Evolutionary conservation across 768 basidiomycete species (phyloP).

Genomic region (Russula lepida): DNA sequence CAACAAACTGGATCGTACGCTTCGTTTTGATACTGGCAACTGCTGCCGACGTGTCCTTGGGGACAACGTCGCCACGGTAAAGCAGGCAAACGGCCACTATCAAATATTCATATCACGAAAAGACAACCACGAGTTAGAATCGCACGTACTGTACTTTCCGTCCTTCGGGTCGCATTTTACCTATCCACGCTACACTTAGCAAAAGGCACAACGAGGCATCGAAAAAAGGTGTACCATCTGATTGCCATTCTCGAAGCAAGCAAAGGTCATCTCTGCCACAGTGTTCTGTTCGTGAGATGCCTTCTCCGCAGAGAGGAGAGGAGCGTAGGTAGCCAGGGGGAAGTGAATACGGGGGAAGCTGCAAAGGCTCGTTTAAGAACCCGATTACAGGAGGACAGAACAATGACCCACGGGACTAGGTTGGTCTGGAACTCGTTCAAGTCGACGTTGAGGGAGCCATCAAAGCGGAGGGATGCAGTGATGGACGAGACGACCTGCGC

Average conservation of each 20-base stretch:
- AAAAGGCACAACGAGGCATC: neutral
- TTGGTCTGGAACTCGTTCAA: constrained; percentile 99
- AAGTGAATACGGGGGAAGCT: constrained; percentile 99
- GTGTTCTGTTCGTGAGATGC: constrained; percentile 96
- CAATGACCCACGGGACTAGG: constrained; percentile 75
- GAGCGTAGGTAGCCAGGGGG: constrained; percentile 93
- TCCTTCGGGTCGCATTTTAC: constrained; percentile 91
- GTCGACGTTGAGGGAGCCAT: constrained; percentile 95
- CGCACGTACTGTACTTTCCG: constrained; percentile 90
- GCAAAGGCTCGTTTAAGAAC: neutral
- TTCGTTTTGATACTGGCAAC: constrained; percentile 95
- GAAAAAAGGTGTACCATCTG: constrained; percentile 57
- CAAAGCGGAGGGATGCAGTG: constrained; percentile 94
- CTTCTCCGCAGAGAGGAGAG: constrained; percentile 91
- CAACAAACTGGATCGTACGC: constrained; percentile 95
- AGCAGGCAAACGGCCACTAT: constrained; percentile 85
- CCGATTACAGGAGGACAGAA: neutral
- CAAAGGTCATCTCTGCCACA: constrained; percentile 96
- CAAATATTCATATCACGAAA: neutral
- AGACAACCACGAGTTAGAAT: neutral
- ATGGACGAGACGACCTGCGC: constrained; percentile 98
- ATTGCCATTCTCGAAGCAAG: constrained; percentile 94
- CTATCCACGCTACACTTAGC: constrained; percentile 19
- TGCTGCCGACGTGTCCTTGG: constrained; percentile 91
- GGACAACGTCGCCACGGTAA: constrained; percentile 94